Evolutionary conservation across 345 rosid genomes (phyloP), one percentile per base, ranked within the genome.

Genomic region (Pugionium dolabratum): DNA sequence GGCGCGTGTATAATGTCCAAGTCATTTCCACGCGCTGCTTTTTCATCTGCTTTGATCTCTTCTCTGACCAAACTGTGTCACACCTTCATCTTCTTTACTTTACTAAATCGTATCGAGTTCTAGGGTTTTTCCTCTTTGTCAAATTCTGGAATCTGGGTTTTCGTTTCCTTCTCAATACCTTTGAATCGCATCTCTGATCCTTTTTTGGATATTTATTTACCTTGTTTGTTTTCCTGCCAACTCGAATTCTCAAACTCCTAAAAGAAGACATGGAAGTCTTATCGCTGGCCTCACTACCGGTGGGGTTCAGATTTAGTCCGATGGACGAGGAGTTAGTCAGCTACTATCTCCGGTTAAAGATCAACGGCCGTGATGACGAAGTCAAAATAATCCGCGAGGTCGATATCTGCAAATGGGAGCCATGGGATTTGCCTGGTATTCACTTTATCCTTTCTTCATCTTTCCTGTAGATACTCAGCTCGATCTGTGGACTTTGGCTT

Each of bases 401-500:
- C 76, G 97, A 90, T 70, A 86, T 94, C 73, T 94, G 97, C 61
- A 91, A 83, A 77, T 48, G 79, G 75, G 99, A 94, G 81, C 99
- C 97, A 0, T 90, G 95, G 96, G 99, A 94, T 68, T 84, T 94
- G 35, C 99, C 97, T 55, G 87, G 97, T 90, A 77, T 28, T 6
- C 6, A 40, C 58, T 59, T 54, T 34, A 0, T 31, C 67, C 27
- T 45, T 60, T 30, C 62, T 54, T 44, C 34, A 4, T 59, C 27
- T 40, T 6, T 30, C 1, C 1, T 18, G 0, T 40, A 7, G 11
- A 51, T 42, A 27, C 32, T 42, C 33, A 18, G 27, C 44, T 51
- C 36, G 36, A 69, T 36, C 37, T 61, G 1, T 45, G 32, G 27
- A 18, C 34, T 53, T 25, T n/a, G 9, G 26, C 25, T 4, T 25